Percentiles rank a stretch among this genome's conserved stretches.
Evolutionary conservation across 306 rosid species (phyloP).

Genomic region (Trifolium dubium): DNA sequence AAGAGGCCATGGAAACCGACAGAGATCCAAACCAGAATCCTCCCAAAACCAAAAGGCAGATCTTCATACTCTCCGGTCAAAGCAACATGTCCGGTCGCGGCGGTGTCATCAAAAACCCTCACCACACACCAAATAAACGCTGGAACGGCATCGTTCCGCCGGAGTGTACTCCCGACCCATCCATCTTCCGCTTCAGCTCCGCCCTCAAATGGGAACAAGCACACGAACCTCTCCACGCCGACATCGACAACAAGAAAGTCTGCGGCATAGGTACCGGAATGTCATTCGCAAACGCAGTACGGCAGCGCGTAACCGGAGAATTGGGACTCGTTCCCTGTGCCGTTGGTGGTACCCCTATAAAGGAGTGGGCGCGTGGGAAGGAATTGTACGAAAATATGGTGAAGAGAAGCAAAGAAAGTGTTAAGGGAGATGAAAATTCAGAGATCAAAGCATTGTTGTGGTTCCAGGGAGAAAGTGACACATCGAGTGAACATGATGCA

Average conservation of each 20-base stretch:
- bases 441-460: slow-evolving; percentile 71
- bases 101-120: slow-evolving; percentile 50
- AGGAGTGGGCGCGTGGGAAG: slow-evolving; percentile 93
- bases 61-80: slow-evolving; percentile 88
- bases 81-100: slow-evolving; percentile 96
- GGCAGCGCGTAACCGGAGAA: slow-evolving; percentile 42
- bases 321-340: slow-evolving; percentile 83
- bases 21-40: slow-evolving; percentile 4
- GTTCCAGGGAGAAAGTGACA: slow-evolving; percentile 92
- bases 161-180: slow-evolving; percentile 59
- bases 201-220: slow-evolving; percentile 70
- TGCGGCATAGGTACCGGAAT: slow-evolving; percentile 91
- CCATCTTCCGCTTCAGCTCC: slow-evolving; percentile 65
- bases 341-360: slow-evolving; percentile 82
- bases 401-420: slow-evolving; percentile 62
- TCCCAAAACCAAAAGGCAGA: slow-evolving; percentile 48
- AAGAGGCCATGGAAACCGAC: slow-evolving; percentile 29
- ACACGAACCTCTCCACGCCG: slow-evolving; percentile 75
- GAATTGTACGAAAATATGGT: slow-evolving; percentile 74
- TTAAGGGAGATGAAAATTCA: slow-evolving; percentile 40
- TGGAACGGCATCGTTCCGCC: slow-evolving; percentile 82
- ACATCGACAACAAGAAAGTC: slow-evolving; percentile 62
- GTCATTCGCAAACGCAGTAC: slow-evolving; percentile 65
- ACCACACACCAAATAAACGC: slow-evolving; percentile 28
- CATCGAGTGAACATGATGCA: slow-evolving; percentile 52